Base-by-base conservation (phyloP, 179 eudicot genomes). In the Carnegiea gigantea region DNA sequence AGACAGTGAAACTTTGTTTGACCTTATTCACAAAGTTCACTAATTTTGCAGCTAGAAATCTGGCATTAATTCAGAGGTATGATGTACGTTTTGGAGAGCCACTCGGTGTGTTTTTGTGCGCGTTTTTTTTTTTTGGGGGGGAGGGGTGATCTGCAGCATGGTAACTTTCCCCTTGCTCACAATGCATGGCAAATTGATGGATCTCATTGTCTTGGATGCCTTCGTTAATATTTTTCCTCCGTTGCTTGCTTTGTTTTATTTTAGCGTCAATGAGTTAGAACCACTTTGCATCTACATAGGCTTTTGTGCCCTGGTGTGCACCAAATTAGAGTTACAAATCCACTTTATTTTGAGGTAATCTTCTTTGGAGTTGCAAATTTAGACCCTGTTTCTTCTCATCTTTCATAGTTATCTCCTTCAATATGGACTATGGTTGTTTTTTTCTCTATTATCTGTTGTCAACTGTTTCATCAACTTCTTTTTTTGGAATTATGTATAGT, bases 131-230 rank as follows among this genome's bases (percentile, higher is more conserved):
- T 40, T 40, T 5, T 2, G 44, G 44, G 44, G 44, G 44, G 9
- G 44, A 9, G 44, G 44, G 44, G 6, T 2, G 2, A 40, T 40
- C 3, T 40, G 44, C 44, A 40, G 44, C 9, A 7, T 24, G 6
- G 70, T 65, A 65, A 65, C 70, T 65, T 65, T 65, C 33, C 70
- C 70, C 70, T 65, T 65, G 70, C n/a, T 26, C 33, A 65, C 70
- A 10, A 23, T 65, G 70, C 44, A 3, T 65, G 30, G 33, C 15
- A 9, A 65, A 26, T 65, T 65, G 33, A 65, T 68, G 73, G 9
- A 18, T 9, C 73, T 68, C 21, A 5, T 40, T 14, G 36, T 68
- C 73, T 30, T 30, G 17, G 43, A 68, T 28, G 21, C 10, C 73
- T 68, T 14, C 18, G 73, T 68, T 26, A 26, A 15, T 68, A 68